Base-by-base conservation (phyloP, 164 flowering plant species). In the Macadamia integrifolia region DNA sequence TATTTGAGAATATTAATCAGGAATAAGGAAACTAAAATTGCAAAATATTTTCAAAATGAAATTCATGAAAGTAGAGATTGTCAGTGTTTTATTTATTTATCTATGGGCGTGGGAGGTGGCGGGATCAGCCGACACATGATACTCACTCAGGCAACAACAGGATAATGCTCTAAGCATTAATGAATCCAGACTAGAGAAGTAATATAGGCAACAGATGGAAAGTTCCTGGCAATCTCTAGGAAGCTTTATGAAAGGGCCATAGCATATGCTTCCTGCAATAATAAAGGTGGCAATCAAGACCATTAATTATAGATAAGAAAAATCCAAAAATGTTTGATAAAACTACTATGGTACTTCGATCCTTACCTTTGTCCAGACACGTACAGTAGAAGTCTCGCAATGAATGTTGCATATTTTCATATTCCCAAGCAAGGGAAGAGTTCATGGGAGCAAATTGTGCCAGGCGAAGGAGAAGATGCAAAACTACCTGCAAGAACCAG, bases 161-260 rank as follows among this genome's bases (percentile, higher is more conserved):
- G 83, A 84, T 55, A 95, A 65, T 50, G 97, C 85, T 77, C 78
- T 77, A 29, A 95, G 81, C 61, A 92, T 69, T 40, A 12, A 48
- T 13, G 84, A 50, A 61, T 84, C 82, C 81, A 92, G 56, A 72
- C 69, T 69, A 61, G 94, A 77, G 80, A 88, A 86, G 61, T 90
- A 92, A 69, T 81, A 90, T 35, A 92, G 80, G 81, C 89, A 88
- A 77, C 84, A 87, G 42, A 90, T 15, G 14, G 94, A 80, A 60
- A 89, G 83, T 69, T 92, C 97, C 73, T 95, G 91, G 68, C 81
- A 79, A 60, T 89, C 96, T 70, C 68, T 80, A 3, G 92, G 71
- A 66, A 92, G 95, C 77, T 69, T 83, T 50, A 80, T 40, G 74
- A 94, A 94, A 70, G 97, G 93, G 28, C 97, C 95, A 84, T 80